These are phyloP conservation scores for Botrytis galanthina DNA, from an alignment of 2,329 filamentous ascomycete genomes.

Conservation along the genomic window DNA sequence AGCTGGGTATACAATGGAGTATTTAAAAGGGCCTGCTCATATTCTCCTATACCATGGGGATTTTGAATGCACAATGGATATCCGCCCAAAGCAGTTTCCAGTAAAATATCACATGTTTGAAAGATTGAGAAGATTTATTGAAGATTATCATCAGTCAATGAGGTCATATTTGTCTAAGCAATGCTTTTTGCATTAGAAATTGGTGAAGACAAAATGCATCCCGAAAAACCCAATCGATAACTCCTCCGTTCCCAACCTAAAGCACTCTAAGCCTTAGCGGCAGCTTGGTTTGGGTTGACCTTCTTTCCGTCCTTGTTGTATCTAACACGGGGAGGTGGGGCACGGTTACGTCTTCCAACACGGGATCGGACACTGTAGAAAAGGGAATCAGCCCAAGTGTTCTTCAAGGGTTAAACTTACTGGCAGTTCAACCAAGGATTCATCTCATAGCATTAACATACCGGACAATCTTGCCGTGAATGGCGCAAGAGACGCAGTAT, in stretches of 20 bases:
- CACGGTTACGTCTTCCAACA: conserved; percentile 97
- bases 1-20: background rate
- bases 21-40: background rate
- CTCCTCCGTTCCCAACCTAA: conserved; percentile 17
- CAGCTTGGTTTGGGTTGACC: conserved; percentile 59
- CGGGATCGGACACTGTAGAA: conserved; percentile 84
- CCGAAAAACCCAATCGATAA: conserved; percentile 20
- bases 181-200: conserved; percentile 19
- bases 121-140: background rate
- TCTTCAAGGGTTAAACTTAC: conserved; percentile 45
- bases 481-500: conserved; percentile 99
- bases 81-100: background rate
- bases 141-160: conserved; percentile 16
- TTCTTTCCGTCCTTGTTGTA: conserved; percentile 99
- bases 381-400: conserved; percentile 35
- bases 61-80: background rate
- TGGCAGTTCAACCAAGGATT: conserved; percentile 56
- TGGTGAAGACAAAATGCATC: conserved; percentile 20
- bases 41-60: background rate
- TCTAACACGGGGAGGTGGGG: conserved; percentile 91
- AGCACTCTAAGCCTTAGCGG: conserved; percentile 37
- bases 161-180: conserved; percentile 22
- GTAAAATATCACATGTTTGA: background rate
- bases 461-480: conserved; percentile 99
- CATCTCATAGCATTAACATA: conserved; percentile 65